These are phyloP conservation scores for Endoconidiophora laricicola DNA, from an alignment of 2,329 filamentous ascomycete species.

Conservation along the genomic window DNA sequence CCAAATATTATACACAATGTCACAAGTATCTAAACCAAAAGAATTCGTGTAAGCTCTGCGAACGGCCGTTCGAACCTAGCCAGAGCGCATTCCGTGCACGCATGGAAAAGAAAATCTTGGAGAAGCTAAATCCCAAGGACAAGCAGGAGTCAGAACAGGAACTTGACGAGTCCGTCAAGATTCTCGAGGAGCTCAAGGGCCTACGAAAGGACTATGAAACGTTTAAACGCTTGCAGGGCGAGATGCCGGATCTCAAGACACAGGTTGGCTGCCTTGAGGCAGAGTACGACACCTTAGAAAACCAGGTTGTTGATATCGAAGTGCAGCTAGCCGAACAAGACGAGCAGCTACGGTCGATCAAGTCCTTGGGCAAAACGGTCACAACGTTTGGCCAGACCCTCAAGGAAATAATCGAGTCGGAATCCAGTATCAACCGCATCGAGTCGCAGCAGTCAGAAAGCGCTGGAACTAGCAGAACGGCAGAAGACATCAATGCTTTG, in stretches of 20 bases:
- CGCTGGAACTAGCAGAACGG: conserved; percentile 23
- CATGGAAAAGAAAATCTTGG: conserved; percentile 50
- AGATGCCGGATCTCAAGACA: conserved; percentile 52
- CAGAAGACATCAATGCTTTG: conserved; percentile 72
- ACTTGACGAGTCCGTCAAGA: conserved; percentile 32
- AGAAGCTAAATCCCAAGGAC: conserved; percentile 42
- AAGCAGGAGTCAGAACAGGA: conserved; percentile 46
- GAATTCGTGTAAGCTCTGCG: conserved; percentile 63
- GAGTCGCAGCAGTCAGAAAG: conserved; percentile 55
- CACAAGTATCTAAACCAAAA: conserved; percentile 47
- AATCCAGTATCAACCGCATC: conserved; percentile 58
- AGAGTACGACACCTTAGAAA: conserved; percentile 43
- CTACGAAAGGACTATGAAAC: conserved; percentile 56
- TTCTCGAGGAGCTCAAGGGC: conserved; percentile 42
- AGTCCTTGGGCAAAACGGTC: conserved; percentile 61
- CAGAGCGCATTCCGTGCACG: conserved; percentile 39
- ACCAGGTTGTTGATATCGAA: conserved; percentile 51
- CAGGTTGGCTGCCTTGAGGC: conserved; percentile 45
- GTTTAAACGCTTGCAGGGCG: conserved; percentile 51
- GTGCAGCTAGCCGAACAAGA: conserved; percentile 46
- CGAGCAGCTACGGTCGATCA: conserved; percentile 52
- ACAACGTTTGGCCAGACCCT: conserved; percentile 56
- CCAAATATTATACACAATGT: conserved; percentile 55
- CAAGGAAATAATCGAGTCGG: conserved; percentile 54
- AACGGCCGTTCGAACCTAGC: conserved; percentile 47